These are phyloP conservation scores for Diaporthe australafricana DNA, from an alignment of 2,329 filamentous ascomycete species.

Conservation along the genomic window DNA sequence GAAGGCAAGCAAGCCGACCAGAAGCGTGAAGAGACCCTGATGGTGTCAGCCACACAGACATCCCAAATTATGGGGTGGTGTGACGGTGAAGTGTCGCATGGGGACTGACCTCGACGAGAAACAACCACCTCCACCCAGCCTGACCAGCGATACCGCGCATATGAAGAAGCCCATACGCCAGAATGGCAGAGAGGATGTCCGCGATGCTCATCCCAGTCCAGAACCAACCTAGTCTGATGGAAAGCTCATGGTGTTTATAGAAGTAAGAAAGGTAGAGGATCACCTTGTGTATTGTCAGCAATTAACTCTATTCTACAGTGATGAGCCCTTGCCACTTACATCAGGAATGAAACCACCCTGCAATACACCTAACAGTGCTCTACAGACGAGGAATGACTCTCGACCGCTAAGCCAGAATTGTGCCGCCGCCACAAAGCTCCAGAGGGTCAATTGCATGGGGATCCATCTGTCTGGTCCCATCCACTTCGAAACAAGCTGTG, in stretches of 20 bases:
- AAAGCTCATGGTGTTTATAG: slow-evolving; percentile 55
- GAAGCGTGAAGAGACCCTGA: slow-evolving; percentile 53
- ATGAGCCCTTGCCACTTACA: slow-evolving; percentile 41
- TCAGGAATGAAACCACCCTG: slow-evolving; percentile 62
- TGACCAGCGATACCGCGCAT: slow-evolving; percentile 51
- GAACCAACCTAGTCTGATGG: slow-evolving; percentile 54
- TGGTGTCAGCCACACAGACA: slow-evolving; percentile 20
- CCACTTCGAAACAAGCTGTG: slow-evolving; percentile 69
- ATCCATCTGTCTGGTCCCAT: slow-evolving; percentile 71
- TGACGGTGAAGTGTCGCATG: slow-evolving; percentile 43
- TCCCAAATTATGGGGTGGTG: background rate
- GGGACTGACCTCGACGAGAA: slow-evolving; percentile 64
- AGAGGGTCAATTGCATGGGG: slow-evolving; percentile 67
- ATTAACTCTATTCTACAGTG: background rate
- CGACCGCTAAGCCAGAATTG: slow-evolving; percentile 57
- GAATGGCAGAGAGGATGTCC: slow-evolving; percentile 52
- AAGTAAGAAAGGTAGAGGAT: slow-evolving; percentile 58
- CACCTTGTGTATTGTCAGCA: slow-evolving; percentile 38
- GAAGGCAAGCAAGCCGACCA: slow-evolving; percentile 64
- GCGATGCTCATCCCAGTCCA: slow-evolving; percentile 55
- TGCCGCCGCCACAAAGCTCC: slow-evolving; percentile 63
- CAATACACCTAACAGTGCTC: slow-evolving; percentile 54
- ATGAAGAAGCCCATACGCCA: slow-evolving; percentile 54
- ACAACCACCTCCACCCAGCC: slow-evolving; percentile 62
- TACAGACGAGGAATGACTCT: slow-evolving; percentile 52